Evolutionary conservation across 2,329 filamentous ascomycete species (phyloP), one percentile per base, ranked within the genome.

Genomic region (Aspergillus neoniger): DNA sequence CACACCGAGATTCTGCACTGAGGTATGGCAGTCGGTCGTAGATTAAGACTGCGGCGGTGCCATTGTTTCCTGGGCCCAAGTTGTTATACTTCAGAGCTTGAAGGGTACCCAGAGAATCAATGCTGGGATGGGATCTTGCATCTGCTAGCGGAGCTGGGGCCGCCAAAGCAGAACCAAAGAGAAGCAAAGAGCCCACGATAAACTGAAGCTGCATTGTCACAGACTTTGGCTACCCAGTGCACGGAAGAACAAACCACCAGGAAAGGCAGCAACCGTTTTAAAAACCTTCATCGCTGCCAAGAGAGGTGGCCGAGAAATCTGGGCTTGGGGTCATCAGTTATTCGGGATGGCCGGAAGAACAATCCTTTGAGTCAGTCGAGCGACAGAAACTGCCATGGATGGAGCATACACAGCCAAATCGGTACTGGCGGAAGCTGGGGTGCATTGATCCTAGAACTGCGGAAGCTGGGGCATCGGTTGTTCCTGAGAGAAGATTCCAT

Each of bases 71-170:
- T 2, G 69, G 55, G 17, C 60, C 63, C 15, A 71, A 48, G 38
- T 70, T 63, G 57, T 71, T 71, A 60, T 71, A 70, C 21, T 71
- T 67, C 49, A 70, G 48, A 10, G 61, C 51, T 30, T 66, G 68
- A 3, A 71, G 65, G 30, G 60, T 62, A 2, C 66, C 64, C 28
- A 67, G 58, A 14, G 67, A 65, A 39, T 32, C 52, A 19, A 61
- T 58, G 32, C 32, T 47, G 21, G 58, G 60, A 12, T 47, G 51
- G n/a, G 38, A 38, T 14, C 52, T 51, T 30, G 43, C 47, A 21
- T 55, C 56, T 44, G 28, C 53, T 23, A 51, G 55, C 39, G 57
- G 52, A 44, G 63, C 57, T 21, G 63, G 61, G 36, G 60, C 65
- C 28, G 65, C 65, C 19, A 56, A 14, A 15, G 65, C 63, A 6